These are phyloP conservation scores for Auricularia cornea DNA, from an alignment of 768 basidiomycete species.

Conservation along the genomic window DNA sequence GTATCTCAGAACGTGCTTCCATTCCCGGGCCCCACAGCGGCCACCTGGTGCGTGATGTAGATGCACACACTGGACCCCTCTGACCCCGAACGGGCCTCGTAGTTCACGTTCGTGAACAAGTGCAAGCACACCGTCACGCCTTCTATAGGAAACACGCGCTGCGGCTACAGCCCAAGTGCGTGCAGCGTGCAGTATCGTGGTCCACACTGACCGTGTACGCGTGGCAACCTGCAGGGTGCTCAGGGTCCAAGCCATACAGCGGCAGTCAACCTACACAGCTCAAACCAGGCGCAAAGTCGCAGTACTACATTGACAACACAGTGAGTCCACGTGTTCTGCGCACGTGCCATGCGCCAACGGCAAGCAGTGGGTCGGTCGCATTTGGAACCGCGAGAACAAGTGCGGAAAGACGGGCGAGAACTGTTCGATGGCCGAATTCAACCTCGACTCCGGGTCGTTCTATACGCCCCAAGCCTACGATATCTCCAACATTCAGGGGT, in stretches of 20 bases:
- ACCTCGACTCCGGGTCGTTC: conserved; percentile 21
- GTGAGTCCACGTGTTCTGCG: neutral
- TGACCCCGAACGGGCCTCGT: neutral
- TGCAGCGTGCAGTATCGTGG: neutral
- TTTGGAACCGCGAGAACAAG: conserved; percentile 30
- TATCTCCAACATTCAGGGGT: conserved; percentile 37
- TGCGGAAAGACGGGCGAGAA: conserved; percentile 33
- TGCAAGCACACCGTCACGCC: conserved; percentile 25
- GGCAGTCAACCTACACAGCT: conserved; percentile 28
- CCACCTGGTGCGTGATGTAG: neutral
- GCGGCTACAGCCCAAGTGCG: conserved; percentile 32
- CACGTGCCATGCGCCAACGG: conserved; percentile 11
- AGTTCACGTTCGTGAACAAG: conserved; percentile 27
- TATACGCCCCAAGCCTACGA: conserved; percentile 30
- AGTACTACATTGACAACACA: neutral
- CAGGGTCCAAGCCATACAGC: conserved; percentile 19
- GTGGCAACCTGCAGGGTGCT: neutral
- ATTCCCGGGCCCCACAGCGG: neutral
- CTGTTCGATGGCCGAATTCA: conserved; percentile 33
- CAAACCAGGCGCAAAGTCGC: conserved; percentile 11
- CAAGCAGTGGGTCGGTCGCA: conserved; percentile 36
- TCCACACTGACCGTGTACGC: neutral
- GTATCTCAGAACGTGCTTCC: neutral
- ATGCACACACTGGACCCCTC: neutral
- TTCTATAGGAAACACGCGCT: conserved; percentile 30